Conservation (phyloP, 306 rosid genomes). For the Oemleria cerasiformis region DNA sequence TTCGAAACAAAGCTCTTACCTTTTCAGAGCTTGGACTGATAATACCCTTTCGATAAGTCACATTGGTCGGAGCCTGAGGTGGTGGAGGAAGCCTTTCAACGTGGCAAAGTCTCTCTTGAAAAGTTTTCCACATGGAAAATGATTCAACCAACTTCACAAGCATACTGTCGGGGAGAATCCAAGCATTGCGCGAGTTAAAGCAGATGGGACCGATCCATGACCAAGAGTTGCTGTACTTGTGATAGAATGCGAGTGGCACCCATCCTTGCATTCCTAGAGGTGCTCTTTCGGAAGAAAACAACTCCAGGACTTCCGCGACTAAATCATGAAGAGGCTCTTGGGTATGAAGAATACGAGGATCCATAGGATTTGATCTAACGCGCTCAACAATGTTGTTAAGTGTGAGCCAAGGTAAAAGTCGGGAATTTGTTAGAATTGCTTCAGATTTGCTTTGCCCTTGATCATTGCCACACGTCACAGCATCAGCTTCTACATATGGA, state of each 20-base stretch:
- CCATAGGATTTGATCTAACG: constrained; percentile 59
- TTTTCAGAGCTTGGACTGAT: constrained; percentile 58
- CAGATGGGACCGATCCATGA: constrained; percentile 55
- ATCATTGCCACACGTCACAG: neutral
- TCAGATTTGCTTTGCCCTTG: neutral
- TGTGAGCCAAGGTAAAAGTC: constrained; percentile 35
- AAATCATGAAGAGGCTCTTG: constrained; percentile 64
- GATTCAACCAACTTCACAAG: constrained; percentile 62
- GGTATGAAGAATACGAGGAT: constrained; percentile 63
- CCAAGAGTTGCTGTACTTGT: constrained; percentile 54
- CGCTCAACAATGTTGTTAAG: constrained; percentile 57
- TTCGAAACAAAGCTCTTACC: constrained; percentile 56
- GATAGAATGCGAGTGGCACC: constrained; percentile 55
- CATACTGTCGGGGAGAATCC: constrained; percentile 64
- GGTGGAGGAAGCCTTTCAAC: constrained; percentile 64
- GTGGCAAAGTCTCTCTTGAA: constrained; percentile 54
- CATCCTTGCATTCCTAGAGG: constrained; percentile 65
- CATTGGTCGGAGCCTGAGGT: constrained; percentile 53
- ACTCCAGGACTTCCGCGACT: constrained; percentile 61
- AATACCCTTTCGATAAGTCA: constrained; percentile 36
- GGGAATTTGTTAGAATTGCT: neutral
- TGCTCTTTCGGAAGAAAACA: constrained; percentile 61
- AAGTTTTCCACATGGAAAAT: constrained; percentile 57
- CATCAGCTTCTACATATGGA: constrained; percentile 39
- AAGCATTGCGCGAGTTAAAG: constrained; percentile 48